phyloP scores from a whole-genome alignment of 768 basidiomycete genomes.

The Cyathus striatus region DNA sequence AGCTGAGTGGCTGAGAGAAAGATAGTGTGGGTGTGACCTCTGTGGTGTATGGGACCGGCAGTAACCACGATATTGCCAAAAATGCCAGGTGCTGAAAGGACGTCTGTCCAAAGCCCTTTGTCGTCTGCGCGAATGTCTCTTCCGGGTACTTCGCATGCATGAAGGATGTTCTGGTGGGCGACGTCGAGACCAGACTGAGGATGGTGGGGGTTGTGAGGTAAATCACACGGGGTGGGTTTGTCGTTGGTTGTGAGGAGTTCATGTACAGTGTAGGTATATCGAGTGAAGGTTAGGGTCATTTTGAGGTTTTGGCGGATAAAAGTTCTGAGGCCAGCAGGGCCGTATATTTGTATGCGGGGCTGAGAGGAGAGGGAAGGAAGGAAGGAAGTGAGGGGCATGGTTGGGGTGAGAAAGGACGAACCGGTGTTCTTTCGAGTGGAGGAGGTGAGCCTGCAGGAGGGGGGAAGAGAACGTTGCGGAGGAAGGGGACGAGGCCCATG shows the following conservation, averaged over 20 bases:
- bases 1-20: neutral
- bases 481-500: neutral
- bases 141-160: constrained; percentile 63
- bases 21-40: constrained; percentile 37
- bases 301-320: neutral
- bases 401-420: neutral
- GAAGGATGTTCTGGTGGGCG: constrained; percentile 34
- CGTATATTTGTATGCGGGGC: neutral
- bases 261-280: constrained; percentile 68
- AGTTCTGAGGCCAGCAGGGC: neutral
- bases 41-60: constrained; percentile 73
- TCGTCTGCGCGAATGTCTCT: constrained; percentile 46
- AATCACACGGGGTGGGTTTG: constrained; percentile 42
- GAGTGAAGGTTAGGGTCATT: constrained; percentile 58
- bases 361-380: neutral
- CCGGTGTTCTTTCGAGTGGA: neutral
- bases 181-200: constrained; percentile 9
- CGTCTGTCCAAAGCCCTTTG: constrained; percentile 63
- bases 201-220: constrained; percentile 11
- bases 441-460: no score
- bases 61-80: constrained; percentile 49
- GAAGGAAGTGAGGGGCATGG: neutral
- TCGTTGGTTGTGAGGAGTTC: constrained; percentile 66
- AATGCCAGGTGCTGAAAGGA: constrained; percentile 34
- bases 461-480: no score